Evolutionary conservation across 495 filamentous ascomycete genomes (phyloP).

Genomic region (Aspergillus biplanus): DNA sequence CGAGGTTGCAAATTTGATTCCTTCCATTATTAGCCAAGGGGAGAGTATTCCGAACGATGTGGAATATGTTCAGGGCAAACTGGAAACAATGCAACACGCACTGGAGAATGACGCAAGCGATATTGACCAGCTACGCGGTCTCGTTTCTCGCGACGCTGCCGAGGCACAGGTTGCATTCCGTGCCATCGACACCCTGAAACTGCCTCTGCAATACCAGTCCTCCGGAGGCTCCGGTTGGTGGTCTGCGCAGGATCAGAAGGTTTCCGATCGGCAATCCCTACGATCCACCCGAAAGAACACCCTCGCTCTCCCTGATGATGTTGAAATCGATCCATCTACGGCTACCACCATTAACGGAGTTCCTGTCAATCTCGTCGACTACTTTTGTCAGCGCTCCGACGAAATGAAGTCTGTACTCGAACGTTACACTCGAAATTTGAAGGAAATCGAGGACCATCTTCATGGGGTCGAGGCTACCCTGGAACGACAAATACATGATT

Average conservation of each 20-base stretch:
- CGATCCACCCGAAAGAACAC: constrained; percentile 50
- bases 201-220: constrained; percentile 73
- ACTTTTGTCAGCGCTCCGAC: constrained; percentile 73
- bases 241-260: constrained; percentile 49
- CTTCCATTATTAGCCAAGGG: constrained; percentile 66
- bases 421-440: constrained; percentile 67
- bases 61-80: constrained; percentile 69
- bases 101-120: constrained; percentile 73
- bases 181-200: constrained; percentile 73
- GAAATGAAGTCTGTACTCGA: constrained; percentile 70
- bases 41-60: constrained; percentile 73
- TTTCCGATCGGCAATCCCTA: constrained; percentile 43
- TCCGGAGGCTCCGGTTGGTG: constrained; percentile 47
- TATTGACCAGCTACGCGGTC: constrained; percentile 65
- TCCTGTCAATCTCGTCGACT: constrained; percentile 67
- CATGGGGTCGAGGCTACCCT: constrained; percentile 72
- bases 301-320: constrained; percentile 56
- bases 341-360: constrained; percentile 45
- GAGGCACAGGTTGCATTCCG: constrained; percentile 76
- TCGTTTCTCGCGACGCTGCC: constrained; percentile 68
- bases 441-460: constrained; percentile 83
- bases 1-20: constrained; percentile 49
- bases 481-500: constrained; percentile 69
- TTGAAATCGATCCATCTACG: constrained; percentile 58
- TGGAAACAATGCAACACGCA: constrained; percentile 72